Evolutionary conservation across 2,329 filamentous ascomycete species (phyloP), one percentile per base, ranked within the genome.

Genomic region (Fusarium chuoi): DNA sequence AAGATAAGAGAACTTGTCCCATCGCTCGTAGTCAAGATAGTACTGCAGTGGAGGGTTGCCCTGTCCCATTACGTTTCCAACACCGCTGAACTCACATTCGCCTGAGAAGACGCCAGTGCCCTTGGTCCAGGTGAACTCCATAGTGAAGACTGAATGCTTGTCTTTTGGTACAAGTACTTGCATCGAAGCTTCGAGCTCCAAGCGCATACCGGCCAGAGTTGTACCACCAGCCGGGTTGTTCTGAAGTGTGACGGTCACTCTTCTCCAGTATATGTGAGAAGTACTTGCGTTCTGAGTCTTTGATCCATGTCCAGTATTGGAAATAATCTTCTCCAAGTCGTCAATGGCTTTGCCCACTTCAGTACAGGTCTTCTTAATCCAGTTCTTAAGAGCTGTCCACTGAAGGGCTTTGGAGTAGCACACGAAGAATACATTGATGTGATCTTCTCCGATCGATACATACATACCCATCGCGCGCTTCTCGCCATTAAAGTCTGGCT

Each of bases 211-310:
- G 0, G 38, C 38, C 1, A 56, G 38, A 33, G 0, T 44, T 9
- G 1, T 0, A 20, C 54, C 38, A 0, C 38, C 38, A 0, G 1
- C 2, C 26, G 0, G 4, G 3, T 56, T 0, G 22, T 28, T 44
- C 17, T 0, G 11, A 20, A 56, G 54, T 3, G 54, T 44, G 12
- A 56, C 1, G 0, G 54, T 56, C 4, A 7, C 54, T 0, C 0
- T 44, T 17, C 54, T 44, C 54, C 54, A 56, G 38, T 44, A 56
- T 33, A 56, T 56, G 1, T 56, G 54, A 56, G 54, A 56, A 24
- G 54, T 56, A 0, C 54, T 56, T 0, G 26, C 2, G 3, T 10
- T 56, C 22, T 56, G 54, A 1, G 38, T 0, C 0, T 56, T 24
- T 3, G 54, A 44, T 0, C 4, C 3, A 0, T 56, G 54, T 0